Percentiles rank a stretch among this genome's conserved stretches.
Evolutionary conservation across 164 flowering plant species (phyloP).

Genomic region (Liquidambar formosana): DNA sequence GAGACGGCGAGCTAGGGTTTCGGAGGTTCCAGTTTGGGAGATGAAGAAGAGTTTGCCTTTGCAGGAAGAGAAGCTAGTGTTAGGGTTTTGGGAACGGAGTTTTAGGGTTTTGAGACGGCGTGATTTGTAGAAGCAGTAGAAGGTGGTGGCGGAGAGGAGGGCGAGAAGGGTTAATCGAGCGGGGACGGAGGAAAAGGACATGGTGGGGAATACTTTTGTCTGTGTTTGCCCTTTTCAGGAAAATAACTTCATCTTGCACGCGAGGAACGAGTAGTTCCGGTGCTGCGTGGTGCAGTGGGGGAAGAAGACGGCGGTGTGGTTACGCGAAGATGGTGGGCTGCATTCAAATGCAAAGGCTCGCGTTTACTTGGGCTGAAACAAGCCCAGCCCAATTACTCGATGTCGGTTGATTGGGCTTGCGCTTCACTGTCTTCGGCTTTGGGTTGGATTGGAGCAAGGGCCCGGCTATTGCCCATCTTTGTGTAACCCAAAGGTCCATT

Average conservation of each 20-base stretch:
- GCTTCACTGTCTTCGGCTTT: too few relatives aligned
- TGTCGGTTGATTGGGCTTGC: too few relatives aligned
- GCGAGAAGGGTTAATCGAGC: slow-evolving; percentile 62
- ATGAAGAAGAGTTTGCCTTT: slow-evolving; percentile 69
- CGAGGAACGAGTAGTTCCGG: background rate
- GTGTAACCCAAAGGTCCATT: too few relatives aligned
- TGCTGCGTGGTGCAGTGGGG: too few relatives aligned
- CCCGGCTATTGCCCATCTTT: too few relatives aligned
- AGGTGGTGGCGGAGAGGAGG: slow-evolving; percentile 64
- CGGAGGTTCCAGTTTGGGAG: slow-evolving; percentile 87
- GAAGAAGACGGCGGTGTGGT: too few relatives aligned
- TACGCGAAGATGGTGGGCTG: too few relatives aligned
- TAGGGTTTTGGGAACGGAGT: slow-evolving; percentile 28
- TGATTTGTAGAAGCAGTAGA: slow-evolving; percentile 75
- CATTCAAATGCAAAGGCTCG: too few relatives aligned
- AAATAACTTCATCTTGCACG: background rate
- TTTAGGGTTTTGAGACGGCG: slow-evolving; percentile 50
- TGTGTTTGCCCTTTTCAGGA: background rate
- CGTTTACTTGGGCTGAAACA: too few relatives aligned
- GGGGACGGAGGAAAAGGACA: slow-evolving; percentile 26
- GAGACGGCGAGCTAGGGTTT: slow-evolving; percentile 78
- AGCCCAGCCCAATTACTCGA: too few relatives aligned
- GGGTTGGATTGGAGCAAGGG: too few relatives aligned
- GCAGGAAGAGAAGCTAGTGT: slow-evolving; percentile 10
- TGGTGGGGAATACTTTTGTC: slow-evolving; percentile 1